Evolutionary conservation across 176 grass and related monocot species (phyloP).

Genomic region (Panicum miliaceum): DNA sequence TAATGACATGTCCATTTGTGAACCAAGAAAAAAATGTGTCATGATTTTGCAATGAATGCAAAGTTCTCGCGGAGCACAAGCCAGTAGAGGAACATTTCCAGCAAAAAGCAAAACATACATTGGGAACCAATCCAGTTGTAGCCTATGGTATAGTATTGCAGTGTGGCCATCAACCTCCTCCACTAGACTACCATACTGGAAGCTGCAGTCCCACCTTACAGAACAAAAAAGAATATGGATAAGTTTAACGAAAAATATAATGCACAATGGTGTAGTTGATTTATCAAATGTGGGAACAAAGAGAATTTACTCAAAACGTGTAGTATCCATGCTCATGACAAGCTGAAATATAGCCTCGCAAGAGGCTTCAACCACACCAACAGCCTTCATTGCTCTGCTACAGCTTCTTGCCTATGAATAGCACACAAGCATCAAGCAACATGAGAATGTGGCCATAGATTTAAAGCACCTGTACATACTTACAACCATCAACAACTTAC

Average conservation of each 20-base stretch:
- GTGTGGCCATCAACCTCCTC: slow-evolving; percentile 99
- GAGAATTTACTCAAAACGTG: slow-evolving; percentile 83
- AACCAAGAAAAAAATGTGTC: slow-evolving; percentile 1
- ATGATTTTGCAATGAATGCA: slow-evolving; percentile 11
- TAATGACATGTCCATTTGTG: slow-evolving; percentile 10
- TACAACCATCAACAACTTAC: slow-evolving; percentile 69
- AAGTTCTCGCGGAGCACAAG: slow-evolving; percentile 19
- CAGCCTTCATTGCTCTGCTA: slow-evolving; percentile 98
- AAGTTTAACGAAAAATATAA: slow-evolving; percentile 33
- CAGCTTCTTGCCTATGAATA: slow-evolving; percentile 83
- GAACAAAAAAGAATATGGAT: slow-evolving; percentile 19
- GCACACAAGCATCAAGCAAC: slow-evolving; percentile 44
- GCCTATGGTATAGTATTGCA: slow-evolving; percentile 93
- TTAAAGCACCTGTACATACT: slow-evolving; percentile 37
- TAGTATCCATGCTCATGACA: slow-evolving; percentile 95
- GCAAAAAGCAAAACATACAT: slow-evolving; percentile 65
- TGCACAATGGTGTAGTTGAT: slow-evolving; percentile 7
- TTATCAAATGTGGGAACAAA: slow-evolving; percentile 1
- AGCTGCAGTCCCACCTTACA: slow-evolving; percentile 97
- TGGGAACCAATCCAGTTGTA: slow-evolving; percentile 91
- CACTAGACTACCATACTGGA: slow-evolving; percentile 96
- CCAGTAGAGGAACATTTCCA: slow-evolving; percentile 17
- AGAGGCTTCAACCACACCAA: slow-evolving; percentile 89
- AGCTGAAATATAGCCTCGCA: slow-evolving; percentile 98
- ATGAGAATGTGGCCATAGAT: slow-evolving; percentile 40